phyloP scores from a whole-genome alignment of 1,284 basidiomycete species.

The Cutaneotrichosporon cyanovorans region DNA sequence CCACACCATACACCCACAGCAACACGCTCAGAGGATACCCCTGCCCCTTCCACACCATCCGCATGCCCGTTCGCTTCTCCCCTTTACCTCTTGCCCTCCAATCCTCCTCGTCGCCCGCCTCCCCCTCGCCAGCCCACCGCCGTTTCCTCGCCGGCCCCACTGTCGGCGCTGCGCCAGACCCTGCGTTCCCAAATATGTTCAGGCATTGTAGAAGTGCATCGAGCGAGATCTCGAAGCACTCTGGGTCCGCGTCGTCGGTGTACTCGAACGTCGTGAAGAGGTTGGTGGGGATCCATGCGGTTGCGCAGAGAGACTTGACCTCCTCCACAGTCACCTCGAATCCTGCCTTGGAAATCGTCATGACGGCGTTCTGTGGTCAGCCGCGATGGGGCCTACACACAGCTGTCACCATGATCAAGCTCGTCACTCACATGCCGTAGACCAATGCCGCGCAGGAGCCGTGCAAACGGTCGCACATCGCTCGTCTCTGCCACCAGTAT shows the following conservation, averaged over 20 bases:
- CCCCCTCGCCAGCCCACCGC: constrained; percentile 48
- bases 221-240: constrained; percentile 72
- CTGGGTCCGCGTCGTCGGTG: constrained; percentile 32
- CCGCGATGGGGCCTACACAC: background rate
- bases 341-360: constrained; percentile 62
- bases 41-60: constrained; percentile 68
- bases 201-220: constrained; percentile 77
- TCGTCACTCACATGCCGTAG: constrained; percentile 63
- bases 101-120: constrained; percentile 46
- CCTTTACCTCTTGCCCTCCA: constrained; percentile 13
- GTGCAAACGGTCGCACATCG: constrained; percentile 68
- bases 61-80: constrained; percentile 59
- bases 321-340: constrained; percentile 83
- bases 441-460: constrained; percentile 67
- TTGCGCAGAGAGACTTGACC: constrained; percentile 66
- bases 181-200: constrained; percentile 82
- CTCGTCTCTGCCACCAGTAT: constrained; percentile 67
- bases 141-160: constrained; percentile 10
- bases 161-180: constrained; percentile 4
- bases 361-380: constrained; percentile 59
- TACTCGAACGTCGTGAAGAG: constrained; percentile 72
- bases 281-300: constrained; percentile 71
- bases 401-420: no score
- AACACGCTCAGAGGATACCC: constrained; percentile 73
- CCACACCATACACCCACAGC: constrained; percentile 55